Base-by-base conservation (phyloP, 2,329 filamentous ascomycete genomes). In the Lasiodiplodia hormozganensis region DNA sequence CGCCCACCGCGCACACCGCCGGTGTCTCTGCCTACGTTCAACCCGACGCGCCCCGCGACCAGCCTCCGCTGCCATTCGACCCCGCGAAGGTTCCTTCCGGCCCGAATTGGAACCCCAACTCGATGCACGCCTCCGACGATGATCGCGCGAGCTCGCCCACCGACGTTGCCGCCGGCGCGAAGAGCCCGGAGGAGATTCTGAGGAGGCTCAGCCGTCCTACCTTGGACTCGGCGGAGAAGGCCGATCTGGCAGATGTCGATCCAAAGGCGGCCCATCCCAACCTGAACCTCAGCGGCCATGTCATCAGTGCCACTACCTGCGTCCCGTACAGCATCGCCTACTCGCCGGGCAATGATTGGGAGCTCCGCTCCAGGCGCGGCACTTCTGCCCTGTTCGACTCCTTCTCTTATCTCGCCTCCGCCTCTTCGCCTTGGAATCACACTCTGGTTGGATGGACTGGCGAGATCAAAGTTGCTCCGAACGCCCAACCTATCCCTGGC, bases 391-490 rank as follows among this genome's bases (percentile, higher is more conserved):
- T 98, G 40, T 96, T 96, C 81, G 94, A 97, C 79, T 94, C 94
- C 11, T 94, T 98, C 76, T 88, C 90, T 68, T 90, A 96, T 80
- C 88, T 98, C 54, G 92, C 94, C 3, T 96, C 94, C n/a, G 85
- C 91, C 68, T 86, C 91, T 53, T 90, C 91, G 2, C 89, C 91
- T 23, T 98, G 94, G 94, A 93, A 94, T 74, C 95, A 97, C 82
- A 96, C 90, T 0, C 87, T 97, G 6, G 92, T 98, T 65, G 94
- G 93, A 56, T 98, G 95, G 95, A 97, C 95, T 3, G 95, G 95
- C 69, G 95, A 98, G 70, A 83, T 85, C 49, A 75, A 75, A 49
- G 73, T 76, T 11, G 70, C 74, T 31, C 72, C 79, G n/a, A 76
- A 77, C 28, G 76, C 77, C 21, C 69, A 72, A 34, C 70, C 69